Evolutionary conservation across 306 rosid genomes (phyloP), one percentile per base, ranked within the genome.

Genomic region (Fragaria iinumae): DNA sequence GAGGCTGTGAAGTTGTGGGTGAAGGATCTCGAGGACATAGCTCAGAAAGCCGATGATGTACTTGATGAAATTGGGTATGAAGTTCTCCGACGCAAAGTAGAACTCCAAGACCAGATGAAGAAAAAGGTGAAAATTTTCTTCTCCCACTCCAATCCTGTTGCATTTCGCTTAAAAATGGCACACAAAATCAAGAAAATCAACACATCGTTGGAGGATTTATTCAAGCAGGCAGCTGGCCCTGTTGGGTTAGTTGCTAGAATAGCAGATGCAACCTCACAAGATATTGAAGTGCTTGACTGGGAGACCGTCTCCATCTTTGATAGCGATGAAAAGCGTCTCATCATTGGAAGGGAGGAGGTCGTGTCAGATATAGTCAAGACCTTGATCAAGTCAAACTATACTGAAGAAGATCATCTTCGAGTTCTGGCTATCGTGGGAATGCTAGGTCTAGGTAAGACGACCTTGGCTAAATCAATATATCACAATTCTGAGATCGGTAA

Each of bases 381-480:
- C 69, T 34, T 65, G 69, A 65, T 4, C 47, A 34, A 65, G 21
- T 32, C 47, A 3, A 2, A 34, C 47, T 29, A 44, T 9, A 2
- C 0, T 2, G 69, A 36, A 36, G 45, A 59, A 23, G 23, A 29
- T 29, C 32, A 29, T 29, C 32, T 29, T 29, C 32, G 2, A 29
- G 32, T 29, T 29, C 32, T 29, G 8, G 67, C 83, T 0, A 74
- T 80, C n/a, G 83, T 74, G 64, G 83, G 83, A 20, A 67, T 69
- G 79, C 71, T 62, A 1, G 83, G 83, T 8, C n/a, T 80, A 8
- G 83, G 83, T 0, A 74, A 80, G 48, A 80, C 83, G 5, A 66
- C 83, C 20, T 17, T 80, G 8, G 65, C 71, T 3, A 74, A 80
- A 27, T 52, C 38, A 3, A 45, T 67, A 1, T 74, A 52, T 69